These are phyloP conservation scores for Flaveria brownii DNA, from an alignment of 129 eudicot species.

Conservation along the genomic window DNA sequence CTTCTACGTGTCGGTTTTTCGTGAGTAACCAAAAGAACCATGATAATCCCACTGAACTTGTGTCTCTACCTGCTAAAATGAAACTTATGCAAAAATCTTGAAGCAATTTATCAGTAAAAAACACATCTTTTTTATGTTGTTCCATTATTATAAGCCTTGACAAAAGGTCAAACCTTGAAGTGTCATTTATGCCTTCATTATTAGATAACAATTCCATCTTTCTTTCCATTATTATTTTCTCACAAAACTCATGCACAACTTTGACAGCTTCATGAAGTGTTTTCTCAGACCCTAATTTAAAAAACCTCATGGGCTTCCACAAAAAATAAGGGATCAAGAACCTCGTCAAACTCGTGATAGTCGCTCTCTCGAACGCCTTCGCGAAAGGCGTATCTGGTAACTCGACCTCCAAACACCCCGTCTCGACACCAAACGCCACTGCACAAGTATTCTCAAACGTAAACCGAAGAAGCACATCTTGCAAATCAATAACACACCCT, in stretches of 20 bases:
- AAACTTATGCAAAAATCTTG: constrained; percentile 67
- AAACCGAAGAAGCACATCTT: constrained; percentile 65
- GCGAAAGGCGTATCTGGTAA: constrained; percentile 64
- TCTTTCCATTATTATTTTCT: constrained; percentile 49
- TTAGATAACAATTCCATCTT: constrained; percentile 38
- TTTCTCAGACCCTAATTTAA: constrained; percentile 48
- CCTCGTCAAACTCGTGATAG: constrained; percentile 41
- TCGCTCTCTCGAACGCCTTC: constrained; percentile 65
- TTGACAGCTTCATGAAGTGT: constrained; percentile 40
- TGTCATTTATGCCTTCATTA: neutral
- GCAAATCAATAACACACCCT: constrained; percentile 48
- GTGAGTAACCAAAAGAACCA: constrained; percentile 71
- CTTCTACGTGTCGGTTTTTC: constrained; percentile 42
- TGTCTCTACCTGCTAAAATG: constrained; percentile 70
- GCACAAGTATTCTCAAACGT: constrained; percentile 63
- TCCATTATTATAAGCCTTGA: constrained; percentile 50
- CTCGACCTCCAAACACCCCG: constrained; percentile 50
- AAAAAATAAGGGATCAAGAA: constrained; percentile 51
- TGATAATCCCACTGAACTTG: constrained; percentile 62
- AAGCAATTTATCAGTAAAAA: constrained; percentile 50
- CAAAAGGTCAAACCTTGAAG: constrained; percentile 45
- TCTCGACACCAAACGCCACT: constrained; percentile 60
- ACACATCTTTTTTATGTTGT: constrained; percentile 30
- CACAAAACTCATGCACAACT: constrained; percentile 55
- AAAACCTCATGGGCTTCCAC: constrained; percentile 61